Evolutionary conservation across 148 eudicot genomes (phyloP).

Genomic region (Rhododendron molle): DNA sequence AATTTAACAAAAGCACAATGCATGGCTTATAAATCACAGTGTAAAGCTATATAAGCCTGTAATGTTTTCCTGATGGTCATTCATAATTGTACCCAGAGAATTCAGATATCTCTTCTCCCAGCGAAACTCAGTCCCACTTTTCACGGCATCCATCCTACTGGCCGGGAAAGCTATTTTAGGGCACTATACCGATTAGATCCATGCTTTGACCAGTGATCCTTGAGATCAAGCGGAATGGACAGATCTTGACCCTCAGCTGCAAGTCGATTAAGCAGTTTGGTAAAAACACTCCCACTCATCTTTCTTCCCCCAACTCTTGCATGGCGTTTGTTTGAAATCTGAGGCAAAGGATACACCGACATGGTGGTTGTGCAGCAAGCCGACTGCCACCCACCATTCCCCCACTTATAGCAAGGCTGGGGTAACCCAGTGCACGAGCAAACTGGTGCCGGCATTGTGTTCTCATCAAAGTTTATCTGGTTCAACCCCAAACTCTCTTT

Average conservation of each 20-base stretch:
- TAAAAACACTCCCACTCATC: constrained; percentile 40
- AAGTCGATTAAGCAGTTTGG: constrained; percentile 32
- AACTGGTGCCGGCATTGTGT: constrained; percentile 41
- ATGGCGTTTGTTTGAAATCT: constrained; percentile 30
- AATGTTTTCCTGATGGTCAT: not conserved
- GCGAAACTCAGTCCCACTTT: not conserved
- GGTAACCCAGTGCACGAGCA: constrained; percentile 46
- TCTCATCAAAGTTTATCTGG: constrained; percentile 36
- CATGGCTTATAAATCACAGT: not conserved
- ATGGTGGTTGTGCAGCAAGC: constrained; percentile 44
- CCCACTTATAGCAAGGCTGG: constrained; percentile 51
- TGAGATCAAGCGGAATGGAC: constrained; percentile 36
- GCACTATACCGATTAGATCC: constrained; percentile 37
- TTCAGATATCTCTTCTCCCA: not conserved
- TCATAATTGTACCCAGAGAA: not conserved
- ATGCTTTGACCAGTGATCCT: constrained; percentile 44
- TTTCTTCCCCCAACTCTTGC: constrained; percentile 41
- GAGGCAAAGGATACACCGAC: constrained; percentile 41
- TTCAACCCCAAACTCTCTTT: constrained; percentile 32
- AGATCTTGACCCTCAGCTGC: constrained; percentile 34
- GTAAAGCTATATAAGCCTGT: not conserved
- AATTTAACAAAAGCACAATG: not conserved
- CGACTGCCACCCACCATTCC: constrained; percentile 49
- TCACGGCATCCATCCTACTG: not conserved
- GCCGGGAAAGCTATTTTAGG: constrained; percentile 21